Evolutionary conservation across 306 rosid genomes (phyloP), one percentile per base, ranked within the genome.

Genomic region (Boehmeria nivea): DNA sequence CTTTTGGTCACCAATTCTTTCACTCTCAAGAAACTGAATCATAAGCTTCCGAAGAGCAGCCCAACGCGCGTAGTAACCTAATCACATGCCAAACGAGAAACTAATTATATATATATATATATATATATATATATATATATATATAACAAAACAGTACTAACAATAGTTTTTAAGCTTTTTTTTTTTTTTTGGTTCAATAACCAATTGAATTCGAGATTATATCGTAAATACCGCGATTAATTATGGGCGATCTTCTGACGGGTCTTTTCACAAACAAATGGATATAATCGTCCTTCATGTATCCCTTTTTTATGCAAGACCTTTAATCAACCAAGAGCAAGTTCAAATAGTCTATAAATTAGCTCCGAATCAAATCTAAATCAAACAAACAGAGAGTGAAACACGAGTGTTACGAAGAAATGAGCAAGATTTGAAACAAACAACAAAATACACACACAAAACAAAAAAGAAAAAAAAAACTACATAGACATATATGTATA

Each of bases 221-320:
- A 10, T 44, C 50, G 40, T 37, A 27, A 80, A 46, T 80, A 87
- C 95, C 99, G 0, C 96, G 94, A 54, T 91, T 91, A 45, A 87
- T 93, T 62, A 93, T 93, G 10, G 96, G 96, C 42, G 99, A 93
- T 77, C 99, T 87, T 72, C 85, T 83, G 17, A 93, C 73, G 21
- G 95, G 95, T 47, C 76, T 87, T 77, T 88, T 79, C 13, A 93
- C 96, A 68, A 93, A 93, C 31, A 87, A 77, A 50, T 83, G 96
- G 66, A 83, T 44, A 61, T 85, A 83, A 36, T 86, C 99, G 55
- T 93, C 99, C 71, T 81, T 93, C 93, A 87, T 87, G 79, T 86
- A 93, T 45, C 95, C 94, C 79, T 85, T 93, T 63, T 77, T 87
- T 67, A 93, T 87, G 61, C 99, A 93, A 15, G 99, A 93, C 84